Base-by-base conservation (phyloP, 108 stramenopile genomes). In the Pseudonitzschia delicatissima region DNA sequence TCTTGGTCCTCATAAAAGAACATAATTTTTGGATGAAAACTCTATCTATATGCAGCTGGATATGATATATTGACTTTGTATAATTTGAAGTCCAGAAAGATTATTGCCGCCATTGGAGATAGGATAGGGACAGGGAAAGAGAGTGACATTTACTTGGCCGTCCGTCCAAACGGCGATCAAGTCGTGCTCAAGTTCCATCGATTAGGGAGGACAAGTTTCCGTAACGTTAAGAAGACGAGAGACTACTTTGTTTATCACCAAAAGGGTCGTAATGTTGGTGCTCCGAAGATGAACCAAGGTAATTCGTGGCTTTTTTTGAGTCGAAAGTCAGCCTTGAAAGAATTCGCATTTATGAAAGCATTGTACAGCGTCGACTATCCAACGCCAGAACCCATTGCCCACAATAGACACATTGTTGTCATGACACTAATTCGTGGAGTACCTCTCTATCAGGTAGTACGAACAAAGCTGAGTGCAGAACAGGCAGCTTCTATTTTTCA, bases 81-180 rank as follows among this genome's bases (percentile, higher is more conserved):
- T 52, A 80, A 88, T 62, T 65, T 99, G 32, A 88, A 93, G 42
- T 37, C 63, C 1, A 67, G 96, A 17, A 91, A 91, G 13, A 62
- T 94, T 45, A 82, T 99, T 32, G 72, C 81, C 4, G 95, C 88
- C 11, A 62, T 98, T 6, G 99, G 99, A 9, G 94, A 96, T 73
- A 79, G 86, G 62, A 98, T 99, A 62, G 99, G 99, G 17, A 95
- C 96, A n/a, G 99, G 99, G 33, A 99, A 99, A 68, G 99, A 99
- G 66, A 79, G 76, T 62, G 92, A 96, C 77, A 78, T 92, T 50
- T 93, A 90, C 45, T 33, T 91, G 28, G 91, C 86, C 17, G 86
- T 82, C 1, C 82, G 80, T 32, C 85, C 89, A 3, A 68, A 82
- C 36, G 87, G 90, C 36, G 80, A 84, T 20, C 91, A 93, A 63